These are phyloP conservation scores for Orobanche coerulescens DNA, from an alignment of 257 asterid genomes.

Conservation along the genomic window DNA sequence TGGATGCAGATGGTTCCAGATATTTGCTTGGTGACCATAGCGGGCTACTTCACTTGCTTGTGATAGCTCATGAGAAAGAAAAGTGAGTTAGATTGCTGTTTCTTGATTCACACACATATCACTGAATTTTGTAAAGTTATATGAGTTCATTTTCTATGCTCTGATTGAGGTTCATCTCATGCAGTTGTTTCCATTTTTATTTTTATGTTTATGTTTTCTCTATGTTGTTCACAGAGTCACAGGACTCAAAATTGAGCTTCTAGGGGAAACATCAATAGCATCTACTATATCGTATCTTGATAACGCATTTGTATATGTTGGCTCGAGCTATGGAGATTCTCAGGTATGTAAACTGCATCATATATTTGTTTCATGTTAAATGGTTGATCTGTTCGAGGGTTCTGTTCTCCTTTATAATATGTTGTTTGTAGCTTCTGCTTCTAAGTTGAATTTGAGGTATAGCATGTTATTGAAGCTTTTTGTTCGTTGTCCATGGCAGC, in stretches of 20 bases:
- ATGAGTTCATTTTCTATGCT: neutral
- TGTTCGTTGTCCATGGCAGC: too few species aligned
- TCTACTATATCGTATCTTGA: constrained; percentile 90
- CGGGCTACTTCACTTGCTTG: constrained; percentile 72
- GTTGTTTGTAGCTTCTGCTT: too few species aligned
- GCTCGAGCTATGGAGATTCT: constrained; percentile 89
- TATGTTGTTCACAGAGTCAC: too few species aligned
- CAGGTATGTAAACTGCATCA: constrained; percentile 41
- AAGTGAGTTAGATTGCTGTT: constrained; percentile 41
- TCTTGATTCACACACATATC: neutral
- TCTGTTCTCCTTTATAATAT: too few species aligned
- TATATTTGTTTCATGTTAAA: too few species aligned
- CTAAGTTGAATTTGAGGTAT: too few species aligned
- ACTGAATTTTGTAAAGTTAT: neutral
- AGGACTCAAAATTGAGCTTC: constrained; percentile 76
- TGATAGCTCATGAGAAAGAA: constrained; percentile 77
- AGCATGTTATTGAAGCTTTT: too few species aligned
- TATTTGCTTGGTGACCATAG: constrained; percentile 77
- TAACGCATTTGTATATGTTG: constrained; percentile 70
- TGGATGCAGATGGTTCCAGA: constrained; percentile 84
- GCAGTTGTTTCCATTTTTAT: constrained; percentile 10
- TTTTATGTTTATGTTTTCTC: too few species aligned
- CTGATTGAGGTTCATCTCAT: constrained; percentile 7
- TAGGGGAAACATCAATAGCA: constrained; percentile 83
- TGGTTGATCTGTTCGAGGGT: too few species aligned